These are phyloP conservation scores for Colletotrichum godetiae DNA, from an alignment of 2,329 filamentous ascomycete species.

Conservation along the genomic window DNA sequence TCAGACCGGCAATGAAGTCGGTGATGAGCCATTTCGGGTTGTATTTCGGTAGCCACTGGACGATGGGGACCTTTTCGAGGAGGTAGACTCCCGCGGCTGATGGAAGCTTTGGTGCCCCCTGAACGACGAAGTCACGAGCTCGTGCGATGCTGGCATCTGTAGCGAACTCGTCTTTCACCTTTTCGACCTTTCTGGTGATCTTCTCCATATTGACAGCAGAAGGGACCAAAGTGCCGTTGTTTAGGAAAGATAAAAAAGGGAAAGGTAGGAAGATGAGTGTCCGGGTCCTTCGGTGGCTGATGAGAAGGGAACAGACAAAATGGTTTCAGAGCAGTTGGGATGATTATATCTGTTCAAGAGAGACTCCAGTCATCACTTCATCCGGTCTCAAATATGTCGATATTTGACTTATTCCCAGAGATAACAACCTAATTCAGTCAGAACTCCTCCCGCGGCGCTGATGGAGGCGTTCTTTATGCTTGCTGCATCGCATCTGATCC, in stretches of 20 bases:
- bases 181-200: slow-evolving; percentile 2
- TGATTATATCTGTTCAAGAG: slow-evolving; percentile 5
- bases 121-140: slow-evolving; percentile 44
- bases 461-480: slow-evolving; percentile 30
- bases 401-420: slow-evolving; percentile 6
- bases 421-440: background rate
- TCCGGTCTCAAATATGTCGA: background rate
- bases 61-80: slow-evolving; percentile 70
- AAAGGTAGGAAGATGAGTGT: background rate
- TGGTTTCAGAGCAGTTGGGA: slow-evolving; percentile 31
- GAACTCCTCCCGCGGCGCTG: background rate
- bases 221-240: background rate
- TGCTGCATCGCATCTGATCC: slow-evolving; percentile 25
- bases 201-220: slow-evolving; percentile 17
- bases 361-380: slow-evolving; percentile 1
- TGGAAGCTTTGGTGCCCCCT: slow-evolving; percentile 54
- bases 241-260: background rate
- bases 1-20: slow-evolving; percentile 72
- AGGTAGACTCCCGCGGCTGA: slow-evolving; percentile 66
- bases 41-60: slow-evolving; percentile 73
- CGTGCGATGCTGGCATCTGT: slow-evolving; percentile 48
- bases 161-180: slow-evolving; percentile 37
- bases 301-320: slow-evolving; percentile 10
- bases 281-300: background rate
- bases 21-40: slow-evolving; percentile 70